These are phyloP conservation scores for Chernovozyma sophiae-reginae DNA, from an alignment of 1,139 yeast genomes.

Conservation along the genomic window DNA sequence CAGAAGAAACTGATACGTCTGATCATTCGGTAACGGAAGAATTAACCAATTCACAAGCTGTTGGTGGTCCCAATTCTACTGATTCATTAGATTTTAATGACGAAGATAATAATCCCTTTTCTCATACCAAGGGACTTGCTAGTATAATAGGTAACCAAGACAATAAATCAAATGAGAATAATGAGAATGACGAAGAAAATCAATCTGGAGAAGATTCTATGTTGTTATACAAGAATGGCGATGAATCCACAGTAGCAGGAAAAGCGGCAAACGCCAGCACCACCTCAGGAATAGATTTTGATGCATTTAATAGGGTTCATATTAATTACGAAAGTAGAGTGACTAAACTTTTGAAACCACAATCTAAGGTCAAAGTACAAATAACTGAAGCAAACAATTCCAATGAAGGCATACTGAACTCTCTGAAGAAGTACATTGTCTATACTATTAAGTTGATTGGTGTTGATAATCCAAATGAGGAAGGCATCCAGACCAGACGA, in stretches of 20 bases:
- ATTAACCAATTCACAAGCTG: too few relatives aligned
- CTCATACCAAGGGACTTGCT: conserved; percentile 32
- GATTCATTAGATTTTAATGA: conserved; percentile 20
- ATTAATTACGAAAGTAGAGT: conserved; percentile 39
- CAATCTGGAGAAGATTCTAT: conserved; percentile 19
- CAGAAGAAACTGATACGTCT: too few relatives aligned
- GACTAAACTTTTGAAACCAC: conserved; percentile 29
- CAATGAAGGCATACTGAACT: conserved; percentile 60
- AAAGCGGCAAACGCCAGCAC: conserved; percentile 4
- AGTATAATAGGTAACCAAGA: conserved; percentile 19
- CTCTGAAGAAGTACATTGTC: conserved; percentile 67
- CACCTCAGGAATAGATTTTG: conserved; percentile 2
- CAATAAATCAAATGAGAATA: conserved; percentile 1
- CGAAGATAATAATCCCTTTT: conserved; percentile 53
- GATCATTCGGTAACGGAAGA: too few relatives aligned
- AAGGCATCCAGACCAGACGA: conserved; percentile 58
- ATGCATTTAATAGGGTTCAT: conserved; percentile 24
- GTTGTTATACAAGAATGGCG: conserved; percentile 19
- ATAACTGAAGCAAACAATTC: conserved; percentile 78
- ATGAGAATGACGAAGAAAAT: conserved; percentile 4
- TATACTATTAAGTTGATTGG: conserved; percentile 65
- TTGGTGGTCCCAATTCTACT: background rate
- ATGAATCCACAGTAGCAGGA: conserved; percentile 1
- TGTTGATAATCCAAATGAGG: conserved; percentile 32
- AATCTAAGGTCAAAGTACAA: conserved; percentile 36